phyloP scores from a whole-genome alignment of 768 basidiomycete genomes.

The Termitomyces sp. region DNA sequence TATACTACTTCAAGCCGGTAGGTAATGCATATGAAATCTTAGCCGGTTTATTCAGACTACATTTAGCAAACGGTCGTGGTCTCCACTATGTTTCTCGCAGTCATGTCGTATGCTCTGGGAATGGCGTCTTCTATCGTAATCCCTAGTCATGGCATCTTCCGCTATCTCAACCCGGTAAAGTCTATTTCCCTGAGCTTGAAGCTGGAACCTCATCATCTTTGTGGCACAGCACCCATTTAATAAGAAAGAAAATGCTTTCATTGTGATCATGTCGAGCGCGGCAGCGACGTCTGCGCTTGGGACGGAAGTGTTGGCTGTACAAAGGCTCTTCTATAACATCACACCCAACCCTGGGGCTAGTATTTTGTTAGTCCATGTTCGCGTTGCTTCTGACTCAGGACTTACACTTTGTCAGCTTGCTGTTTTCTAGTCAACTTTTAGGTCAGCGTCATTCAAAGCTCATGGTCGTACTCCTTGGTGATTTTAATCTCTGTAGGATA shows the following conservation, averaged over 20 bases:
- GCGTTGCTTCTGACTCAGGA: too few species aligned
- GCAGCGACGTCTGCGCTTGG: slow-evolving; percentile 48
- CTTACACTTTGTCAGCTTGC: slow-evolving; percentile 14
- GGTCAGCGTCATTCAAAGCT: slow-evolving; percentile 9
- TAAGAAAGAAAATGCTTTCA: slow-evolving; percentile 54
- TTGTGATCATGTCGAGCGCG: slow-evolving; percentile 52
- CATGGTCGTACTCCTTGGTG: neutral
- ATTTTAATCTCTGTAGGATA: slow-evolving; percentile 37
- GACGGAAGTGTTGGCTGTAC: slow-evolving; percentile 49
- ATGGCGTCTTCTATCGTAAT: slow-evolving; percentile 38
- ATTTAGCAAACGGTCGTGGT: slow-evolving; percentile 44
- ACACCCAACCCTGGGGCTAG: slow-evolving; percentile 39
- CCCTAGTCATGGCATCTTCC: slow-evolving; percentile 37
- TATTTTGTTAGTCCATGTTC: slow-evolving; percentile 28
- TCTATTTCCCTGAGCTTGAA: neutral
- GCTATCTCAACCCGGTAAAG: slow-evolving; percentile 47
- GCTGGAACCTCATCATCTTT: neutral
- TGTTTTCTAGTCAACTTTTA: slow-evolving; percentile 31
- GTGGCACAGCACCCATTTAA: slow-evolving; percentile 47
- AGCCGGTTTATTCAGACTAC: neutral
- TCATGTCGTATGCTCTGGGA: slow-evolving; percentile 47
- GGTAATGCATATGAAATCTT: neutral
- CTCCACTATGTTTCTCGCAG: slow-evolving; percentile 48
- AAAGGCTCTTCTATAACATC: slow-evolving; percentile 48
- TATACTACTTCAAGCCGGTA: slow-evolving; percentile 59